Conservation (phyloP, 1,284 basidiomycete genomes). For the Hortiboletus rubellus region DNA sequence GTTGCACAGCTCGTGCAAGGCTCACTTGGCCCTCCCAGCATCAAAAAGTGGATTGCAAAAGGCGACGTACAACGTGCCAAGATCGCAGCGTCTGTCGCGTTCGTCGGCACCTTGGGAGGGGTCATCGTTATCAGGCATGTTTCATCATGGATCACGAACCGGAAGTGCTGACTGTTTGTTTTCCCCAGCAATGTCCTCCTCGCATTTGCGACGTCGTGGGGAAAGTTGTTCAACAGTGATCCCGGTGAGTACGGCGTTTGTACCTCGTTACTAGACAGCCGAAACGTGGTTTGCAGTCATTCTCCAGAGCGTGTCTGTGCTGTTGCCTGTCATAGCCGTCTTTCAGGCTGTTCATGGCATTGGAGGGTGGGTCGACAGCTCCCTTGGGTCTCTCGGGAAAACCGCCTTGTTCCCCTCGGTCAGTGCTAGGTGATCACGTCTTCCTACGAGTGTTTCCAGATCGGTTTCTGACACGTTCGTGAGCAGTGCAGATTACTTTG, state of each 20-base stretch:
- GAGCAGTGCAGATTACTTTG: constrained; percentile 22
- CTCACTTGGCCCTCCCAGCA: constrained; percentile 15
- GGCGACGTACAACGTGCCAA: constrained; percentile 27
- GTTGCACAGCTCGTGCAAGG: background rate
- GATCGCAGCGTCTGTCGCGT: constrained; percentile 21
- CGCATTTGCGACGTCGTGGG: constrained; percentile 23
- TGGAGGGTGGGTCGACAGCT: constrained; percentile 24
- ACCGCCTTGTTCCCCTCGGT: constrained; percentile 27
- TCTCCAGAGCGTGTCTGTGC: constrained; percentile 16
- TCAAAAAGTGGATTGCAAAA: constrained; percentile 22
- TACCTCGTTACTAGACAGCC: background rate
- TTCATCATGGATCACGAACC: background rate
- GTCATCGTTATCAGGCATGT: constrained; percentile 22
- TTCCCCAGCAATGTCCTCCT: constrained; percentile 20
- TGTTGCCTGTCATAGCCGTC: constrained; percentile 25
- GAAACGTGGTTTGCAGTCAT: constrained; percentile 11
- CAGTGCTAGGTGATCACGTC: constrained; percentile 21
- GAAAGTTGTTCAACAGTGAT: constrained; percentile 26
- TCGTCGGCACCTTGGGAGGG: constrained; percentile 20
- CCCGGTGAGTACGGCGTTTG: constrained; percentile 17
- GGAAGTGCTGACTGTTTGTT: background rate
- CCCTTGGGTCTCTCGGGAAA: constrained; percentile 28
- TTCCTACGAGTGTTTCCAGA: background rate
- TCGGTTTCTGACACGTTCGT: constrained; percentile 3
- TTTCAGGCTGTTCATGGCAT: constrained; percentile 28